Evolutionary conservation across 345 rosid species (phyloP), one percentile per base, ranked within the genome.

Genomic region (Heritiera fomes): DNA sequence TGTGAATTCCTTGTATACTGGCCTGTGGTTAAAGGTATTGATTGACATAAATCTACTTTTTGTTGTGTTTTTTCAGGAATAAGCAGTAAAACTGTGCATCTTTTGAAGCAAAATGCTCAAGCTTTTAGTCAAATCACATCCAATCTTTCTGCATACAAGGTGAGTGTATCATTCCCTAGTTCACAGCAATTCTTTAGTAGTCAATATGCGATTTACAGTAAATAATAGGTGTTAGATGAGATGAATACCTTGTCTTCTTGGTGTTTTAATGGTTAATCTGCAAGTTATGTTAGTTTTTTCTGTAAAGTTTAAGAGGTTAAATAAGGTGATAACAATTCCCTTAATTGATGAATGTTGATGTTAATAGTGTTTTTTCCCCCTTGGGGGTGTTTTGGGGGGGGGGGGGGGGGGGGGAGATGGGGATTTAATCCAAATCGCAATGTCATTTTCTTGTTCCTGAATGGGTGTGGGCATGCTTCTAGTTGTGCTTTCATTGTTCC

Each of bases 71-170:
- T 79, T 55, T 82, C 95, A 91, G 98, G 94, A 84, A 80, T 87
- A 76, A 87, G 87, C 79, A 89, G 92, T 30, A 77, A 85, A 65
- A 80, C 90, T 45, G 84, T 85, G 82, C 88, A 84, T 83, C 93
- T 90, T 43, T 84, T 95, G 83, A 91, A 92, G 78, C 92, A 93
- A 81, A 95, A 93, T 82, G 80, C 79, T 75, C 87, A 85, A 82
- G 89, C 90, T 53, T 87, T 95, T 80, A 84, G 78, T 84, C 92
- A 86, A 85, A 95, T 95, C 77, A 80, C 87, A 80, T 84, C 90
- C 64, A 93, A 95, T 80, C 90, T 93, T 83, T 90, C 92, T 80
- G 78, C 81, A 30, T 82, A 84, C 76, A 91, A 91, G 92, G 99
- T 91, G 86, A 87, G 46, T 79, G 64, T 66, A 61, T 62, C 11